Conservation (phyloP, 805 yeast genomes). For the Candida michaelii region DNA sequence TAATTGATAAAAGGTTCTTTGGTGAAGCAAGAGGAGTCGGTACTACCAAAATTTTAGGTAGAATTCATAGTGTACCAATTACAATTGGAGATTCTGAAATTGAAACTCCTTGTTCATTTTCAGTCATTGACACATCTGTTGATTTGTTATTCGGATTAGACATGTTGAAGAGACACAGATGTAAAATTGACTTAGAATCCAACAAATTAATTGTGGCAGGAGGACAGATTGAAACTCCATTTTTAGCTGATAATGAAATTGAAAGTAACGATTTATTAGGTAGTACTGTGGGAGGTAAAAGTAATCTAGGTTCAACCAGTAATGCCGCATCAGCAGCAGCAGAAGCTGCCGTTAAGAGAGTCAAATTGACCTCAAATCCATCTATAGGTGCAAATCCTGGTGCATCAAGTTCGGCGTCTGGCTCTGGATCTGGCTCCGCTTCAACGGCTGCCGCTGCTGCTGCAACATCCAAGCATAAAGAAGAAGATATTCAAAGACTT, state of each 20-base stretch:
- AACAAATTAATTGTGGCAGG: slow-evolving; percentile 58
- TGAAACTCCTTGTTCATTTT: slow-evolving; percentile 42
- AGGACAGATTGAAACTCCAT: slow-evolving; percentile 71
- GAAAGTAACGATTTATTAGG: slow-evolving; percentile 30
- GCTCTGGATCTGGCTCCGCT: not conserved
- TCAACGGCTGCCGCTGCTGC: not conserved
- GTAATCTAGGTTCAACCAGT: slow-evolving; percentile 27
- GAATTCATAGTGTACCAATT: slow-evolving; percentile 85
- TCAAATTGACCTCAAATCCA: slow-evolving; percentile 13
- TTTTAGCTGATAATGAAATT: slow-evolving; percentile 72
- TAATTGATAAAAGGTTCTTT: slow-evolving; percentile 75
- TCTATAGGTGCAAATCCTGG: not conserved
- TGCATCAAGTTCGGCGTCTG: too few relatives aligned
- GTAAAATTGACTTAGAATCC: slow-evolving; percentile 68
- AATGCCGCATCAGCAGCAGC: slow-evolving; percentile 20
- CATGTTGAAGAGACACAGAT: slow-evolving; percentile 85
- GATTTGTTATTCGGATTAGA: slow-evolving; percentile 88
- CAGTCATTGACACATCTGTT: slow-evolving; percentile 59
- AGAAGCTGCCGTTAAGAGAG: slow-evolving; percentile 21
- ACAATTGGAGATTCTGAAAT: slow-evolving; percentile 58
- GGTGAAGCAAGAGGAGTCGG: slow-evolving; percentile 95
- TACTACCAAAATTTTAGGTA: slow-evolving; percentile 69
- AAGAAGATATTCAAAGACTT: slow-evolving; percentile 36
- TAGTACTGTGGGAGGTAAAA: slow-evolving; percentile 14
- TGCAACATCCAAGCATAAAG: slow-evolving; percentile 9